Evolutionary conservation across 1,139 yeast species (phyloP), one percentile per base, ranked within the genome.

Genomic region (Suhomyces coccinellae): DNA sequence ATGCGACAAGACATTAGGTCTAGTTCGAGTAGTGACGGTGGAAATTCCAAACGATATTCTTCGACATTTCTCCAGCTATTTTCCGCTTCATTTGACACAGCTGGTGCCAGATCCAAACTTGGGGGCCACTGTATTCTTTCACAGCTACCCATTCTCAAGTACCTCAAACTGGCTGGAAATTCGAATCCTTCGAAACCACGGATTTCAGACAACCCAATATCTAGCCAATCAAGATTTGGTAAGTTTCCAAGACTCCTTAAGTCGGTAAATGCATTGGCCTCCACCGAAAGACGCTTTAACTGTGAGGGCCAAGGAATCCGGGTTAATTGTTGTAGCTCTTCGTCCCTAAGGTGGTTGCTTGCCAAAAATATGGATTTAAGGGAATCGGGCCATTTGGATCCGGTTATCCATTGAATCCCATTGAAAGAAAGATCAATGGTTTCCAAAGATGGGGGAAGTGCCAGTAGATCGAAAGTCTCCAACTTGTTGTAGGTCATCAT

Each of bases 401-500:
- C 58, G 14, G 42, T 47, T 13, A 53, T 43, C 14, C 36, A 36
- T 2, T 41, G 41, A 7, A 63, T 57, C 12, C 51, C 44, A 44
- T 64, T 66, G 46, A 52, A 52, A 11, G 68, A 62, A 16, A 69
- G 45, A 44, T 69, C 74, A 24, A 69, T 48, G 1, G 65, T 62
- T 40, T 61, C 63, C 36, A 70, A 52, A 1, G 62, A 51, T 9
- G 46, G 49, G 0, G 71, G 73, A 14, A 69, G 57, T 10, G 46
- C 43, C 9, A 59, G 51, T 2, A 66, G 46, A 44, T 63, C 57
- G 15, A 68, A 40, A 7, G 48, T 40, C 10, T 53, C 42, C 16
- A 68, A 41, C 20, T 57, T 54, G 46, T 69, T 70, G 52, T 66
- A 59, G 0, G 73, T 63, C 37, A 70, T 50, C 75, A 70, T 69